Conservation (phyloP, 108 stramenopile species). For the Fistulifera solaris region DNA sequence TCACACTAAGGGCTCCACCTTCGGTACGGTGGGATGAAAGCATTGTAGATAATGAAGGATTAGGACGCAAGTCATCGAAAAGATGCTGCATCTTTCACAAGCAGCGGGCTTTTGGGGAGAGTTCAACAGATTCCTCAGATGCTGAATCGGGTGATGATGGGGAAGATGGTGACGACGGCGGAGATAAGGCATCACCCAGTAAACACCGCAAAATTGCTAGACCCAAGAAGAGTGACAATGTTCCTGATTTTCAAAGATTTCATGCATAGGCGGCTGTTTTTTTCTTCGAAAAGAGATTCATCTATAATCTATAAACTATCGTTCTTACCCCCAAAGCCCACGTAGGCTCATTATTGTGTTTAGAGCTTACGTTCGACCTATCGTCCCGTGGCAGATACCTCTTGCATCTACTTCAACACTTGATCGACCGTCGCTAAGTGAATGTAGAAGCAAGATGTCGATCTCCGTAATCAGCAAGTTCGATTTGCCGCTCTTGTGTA, state of each 20-base stretch:
- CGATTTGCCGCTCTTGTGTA: too few relatives aligned
- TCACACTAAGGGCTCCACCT: conserved; percentile 21
- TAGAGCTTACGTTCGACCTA: too few relatives aligned
- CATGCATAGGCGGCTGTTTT: conserved; percentile 43
- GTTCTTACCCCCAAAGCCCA: too few relatives aligned
- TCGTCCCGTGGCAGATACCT: too few relatives aligned
- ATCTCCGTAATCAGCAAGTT: too few relatives aligned
- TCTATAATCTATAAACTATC: too few relatives aligned
- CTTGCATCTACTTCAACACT: too few relatives aligned
- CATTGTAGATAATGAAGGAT: conserved; percentile 88
- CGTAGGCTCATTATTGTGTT: too few relatives aligned
- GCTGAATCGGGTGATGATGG: conserved; percentile 20
- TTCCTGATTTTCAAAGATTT: conserved; percentile 76
- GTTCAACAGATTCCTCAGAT: conserved; percentile 71
- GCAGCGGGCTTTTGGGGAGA: conserved; percentile 81
- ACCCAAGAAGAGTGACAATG: conserved; percentile 37
- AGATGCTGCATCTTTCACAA: conserved; percentile 96
- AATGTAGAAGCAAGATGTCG: too few relatives aligned
- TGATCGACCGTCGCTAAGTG: too few relatives aligned
- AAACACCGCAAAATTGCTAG: conserved; percentile 9
- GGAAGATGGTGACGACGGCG: conserved; percentile 18
- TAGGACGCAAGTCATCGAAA: conserved; percentile 87
- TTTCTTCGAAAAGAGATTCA: too few relatives aligned
- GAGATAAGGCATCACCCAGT: conserved; percentile 27
- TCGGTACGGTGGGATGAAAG: conserved; percentile 25